phyloP scores from a whole-genome alignment of 2,329 filamentous ascomycete species.

The Eurotiales sp. region DNA sequence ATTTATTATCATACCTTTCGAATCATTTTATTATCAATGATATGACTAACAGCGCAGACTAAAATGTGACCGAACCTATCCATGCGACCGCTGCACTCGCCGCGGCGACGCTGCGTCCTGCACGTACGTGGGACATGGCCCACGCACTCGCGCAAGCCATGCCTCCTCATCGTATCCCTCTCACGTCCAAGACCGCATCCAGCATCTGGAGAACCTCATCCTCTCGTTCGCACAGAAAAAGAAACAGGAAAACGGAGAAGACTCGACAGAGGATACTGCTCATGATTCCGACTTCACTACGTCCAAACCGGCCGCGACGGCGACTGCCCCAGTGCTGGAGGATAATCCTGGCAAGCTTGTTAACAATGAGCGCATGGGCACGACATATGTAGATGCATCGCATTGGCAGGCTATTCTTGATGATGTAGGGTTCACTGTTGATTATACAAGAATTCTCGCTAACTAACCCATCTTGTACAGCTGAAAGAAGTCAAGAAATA shows the following conservation, averaged over 20 bases:
- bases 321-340: background rate
- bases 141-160: conserved; percentile 26
- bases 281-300: background rate
- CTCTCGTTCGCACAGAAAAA: conserved; percentile 32
- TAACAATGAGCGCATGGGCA: conserved; percentile 26
- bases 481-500: conserved; percentile 33
- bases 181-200: conserved; percentile 32
- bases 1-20: too few relatives aligned
- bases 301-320: too few relatives aligned
- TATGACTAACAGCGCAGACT: conserved; percentile 23
- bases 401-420: conserved; percentile 36
- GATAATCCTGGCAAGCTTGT: conserved; percentile 29
- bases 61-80: conserved; percentile 34
- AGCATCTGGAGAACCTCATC: conserved; percentile 35
- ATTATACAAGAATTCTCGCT: background rate
- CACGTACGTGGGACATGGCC: conserved; percentile 33
- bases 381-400: conserved; percentile 34
- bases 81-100: conserved; percentile 33
- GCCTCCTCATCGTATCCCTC: conserved; percentile 26
- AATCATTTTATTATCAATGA: too few relatives aligned
- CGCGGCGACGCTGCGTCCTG: conserved; percentile 29
- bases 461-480: conserved; percentile 15
- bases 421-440: conserved; percentile 24
- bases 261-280: background rate
- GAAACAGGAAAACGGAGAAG: conserved; percentile 13